phyloP scores from a whole-genome alignment of 306 rosid species.

The Biancaea sappan region DNA sequence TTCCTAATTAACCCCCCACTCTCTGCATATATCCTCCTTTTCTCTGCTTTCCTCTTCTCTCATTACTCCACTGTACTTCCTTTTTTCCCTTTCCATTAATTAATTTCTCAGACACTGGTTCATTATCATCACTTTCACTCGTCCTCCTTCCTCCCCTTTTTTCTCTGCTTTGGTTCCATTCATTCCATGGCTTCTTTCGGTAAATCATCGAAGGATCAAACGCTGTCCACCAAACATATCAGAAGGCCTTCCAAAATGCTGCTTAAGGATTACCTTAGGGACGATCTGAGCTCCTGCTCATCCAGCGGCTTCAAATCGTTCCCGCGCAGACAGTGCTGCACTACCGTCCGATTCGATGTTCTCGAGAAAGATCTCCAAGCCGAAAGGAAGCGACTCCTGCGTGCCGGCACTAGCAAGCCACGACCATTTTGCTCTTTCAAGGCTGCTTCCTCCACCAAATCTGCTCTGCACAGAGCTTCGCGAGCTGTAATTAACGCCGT shows the following conservation, averaged over 20 bases:
- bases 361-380: conserved; percentile 49
- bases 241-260: conserved; percentile 34
- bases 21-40: not conserved
- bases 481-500: conserved; percentile 55
- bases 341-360: conserved; percentile 47
- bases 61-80: not conserved
- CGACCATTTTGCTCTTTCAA: conserved; percentile 19
- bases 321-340: conserved; percentile 79
- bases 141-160: too few species aligned
- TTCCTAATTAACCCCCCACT: not conserved
- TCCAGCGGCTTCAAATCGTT: conserved; percentile 81
- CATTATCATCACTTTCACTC: too few species aligned
- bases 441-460: conserved; percentile 36
- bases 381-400: conserved; percentile 3
- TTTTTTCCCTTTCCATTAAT: not conserved
- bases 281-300: conserved; percentile 77
- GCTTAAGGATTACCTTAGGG: conserved; percentile 73
- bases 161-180: too few species aligned
- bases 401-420: not conserved
- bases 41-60: not conserved
- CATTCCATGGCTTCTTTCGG: conserved; percentile 48
- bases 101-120: not conserved
- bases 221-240: conserved; percentile 10
- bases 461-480: conserved; percentile 63
- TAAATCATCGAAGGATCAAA: conserved; percentile 22